Conservation (phyloP, 768 basidiomycete genomes). For the Mycena olivaceomarginata region DNA sequence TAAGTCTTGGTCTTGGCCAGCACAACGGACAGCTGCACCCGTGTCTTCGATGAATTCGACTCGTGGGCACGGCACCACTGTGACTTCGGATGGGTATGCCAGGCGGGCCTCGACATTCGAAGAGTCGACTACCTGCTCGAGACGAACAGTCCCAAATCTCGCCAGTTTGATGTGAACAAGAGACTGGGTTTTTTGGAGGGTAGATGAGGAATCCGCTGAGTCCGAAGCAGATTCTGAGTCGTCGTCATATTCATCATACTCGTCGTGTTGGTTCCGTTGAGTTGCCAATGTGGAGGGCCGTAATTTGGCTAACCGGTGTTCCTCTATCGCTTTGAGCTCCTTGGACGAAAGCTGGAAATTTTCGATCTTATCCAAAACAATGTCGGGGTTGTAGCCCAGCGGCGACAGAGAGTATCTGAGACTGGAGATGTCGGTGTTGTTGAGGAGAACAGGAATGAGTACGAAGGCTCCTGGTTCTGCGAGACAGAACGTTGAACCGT, state of each 20-base stretch:
- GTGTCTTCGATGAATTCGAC: slow-evolving; percentile 78
- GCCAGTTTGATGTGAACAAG: slow-evolving; percentile 83
- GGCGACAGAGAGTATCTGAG: slow-evolving; percentile 86
- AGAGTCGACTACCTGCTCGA: slow-evolving; percentile 84
- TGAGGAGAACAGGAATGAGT: slow-evolving; percentile 90
- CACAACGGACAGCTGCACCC: slow-evolving; percentile 71
- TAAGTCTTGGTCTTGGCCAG: slow-evolving; percentile 76
- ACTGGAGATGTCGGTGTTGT: slow-evolving; percentile 88
- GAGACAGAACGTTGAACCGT: slow-evolving; percentile 84
- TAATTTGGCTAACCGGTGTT: slow-evolving; percentile 69
- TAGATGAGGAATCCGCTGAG: slow-evolving; percentile 56
- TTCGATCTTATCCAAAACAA: slow-evolving; percentile 68
- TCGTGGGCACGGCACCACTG: slow-evolving; percentile 88
- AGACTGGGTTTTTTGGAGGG: slow-evolving; percentile 84
- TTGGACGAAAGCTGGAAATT: slow-evolving; percentile 73
- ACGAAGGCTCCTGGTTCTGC: slow-evolving; percentile 70
- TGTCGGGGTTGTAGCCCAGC: slow-evolving; percentile 67
- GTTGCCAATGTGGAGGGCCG: slow-evolving; percentile 57
- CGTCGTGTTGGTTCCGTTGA: slow-evolving; percentile 59
- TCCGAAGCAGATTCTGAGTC: slow-evolving; percentile 67
- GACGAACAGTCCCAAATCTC: slow-evolving; percentile 83
- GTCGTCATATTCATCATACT: slow-evolving; percentile 84
- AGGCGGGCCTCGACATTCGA: slow-evolving; percentile 85
- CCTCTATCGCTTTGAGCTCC: slow-evolving; percentile 82
- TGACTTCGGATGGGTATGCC: slow-evolving; percentile 76